Conservation (phyloP, 257 asterid species). For the Osmanthus fragrans region DNA sequence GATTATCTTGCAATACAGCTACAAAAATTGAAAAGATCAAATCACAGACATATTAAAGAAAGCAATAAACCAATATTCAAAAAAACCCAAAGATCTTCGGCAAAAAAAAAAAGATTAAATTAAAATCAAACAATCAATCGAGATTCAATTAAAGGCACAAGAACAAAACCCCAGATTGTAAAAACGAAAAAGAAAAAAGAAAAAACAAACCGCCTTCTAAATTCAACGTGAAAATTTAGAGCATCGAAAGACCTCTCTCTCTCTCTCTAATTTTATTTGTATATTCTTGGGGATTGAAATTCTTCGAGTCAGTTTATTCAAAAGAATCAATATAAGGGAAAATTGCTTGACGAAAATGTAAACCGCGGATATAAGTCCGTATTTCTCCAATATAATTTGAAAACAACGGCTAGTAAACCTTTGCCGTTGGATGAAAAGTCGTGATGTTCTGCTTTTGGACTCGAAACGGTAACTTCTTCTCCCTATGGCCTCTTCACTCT, state of each 20-base stretch:
- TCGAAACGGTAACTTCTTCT: constrained; percentile 31
- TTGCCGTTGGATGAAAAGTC: constrained; percentile 47
- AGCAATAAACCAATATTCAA: not conserved
- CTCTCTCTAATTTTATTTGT: not conserved
- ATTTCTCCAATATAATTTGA: constrained; percentile 37
- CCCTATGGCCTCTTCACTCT: not conserved
- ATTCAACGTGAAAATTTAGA: not conserved
- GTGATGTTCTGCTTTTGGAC: constrained; percentile 29
- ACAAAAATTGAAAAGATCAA: constrained; percentile 7
- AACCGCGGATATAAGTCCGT: constrained; percentile 39
- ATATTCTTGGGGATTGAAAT: not conserved
- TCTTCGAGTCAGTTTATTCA: not conserved
- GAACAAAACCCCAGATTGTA: constrained; percentile 19
- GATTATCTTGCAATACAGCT: constrained; percentile 18
- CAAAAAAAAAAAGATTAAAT: not conserved
- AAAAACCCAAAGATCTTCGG: not conserved
- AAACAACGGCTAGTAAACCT: constrained; percentile 62
- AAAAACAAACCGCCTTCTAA: not conserved
- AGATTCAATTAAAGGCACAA: constrained; percentile 3
- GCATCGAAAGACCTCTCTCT: constrained; percentile 9
- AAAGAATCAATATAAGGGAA: not conserved
- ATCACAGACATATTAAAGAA: not conserved
- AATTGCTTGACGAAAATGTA: constrained; percentile 18
- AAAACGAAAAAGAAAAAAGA: not conserved
- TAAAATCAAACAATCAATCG: not conserved